Percentiles rank a stretch among this genome's conserved stretches.
Evolutionary conservation across 139 green algal species (phyloP).

Genomic region (Diplosphaera chodatii): DNA sequence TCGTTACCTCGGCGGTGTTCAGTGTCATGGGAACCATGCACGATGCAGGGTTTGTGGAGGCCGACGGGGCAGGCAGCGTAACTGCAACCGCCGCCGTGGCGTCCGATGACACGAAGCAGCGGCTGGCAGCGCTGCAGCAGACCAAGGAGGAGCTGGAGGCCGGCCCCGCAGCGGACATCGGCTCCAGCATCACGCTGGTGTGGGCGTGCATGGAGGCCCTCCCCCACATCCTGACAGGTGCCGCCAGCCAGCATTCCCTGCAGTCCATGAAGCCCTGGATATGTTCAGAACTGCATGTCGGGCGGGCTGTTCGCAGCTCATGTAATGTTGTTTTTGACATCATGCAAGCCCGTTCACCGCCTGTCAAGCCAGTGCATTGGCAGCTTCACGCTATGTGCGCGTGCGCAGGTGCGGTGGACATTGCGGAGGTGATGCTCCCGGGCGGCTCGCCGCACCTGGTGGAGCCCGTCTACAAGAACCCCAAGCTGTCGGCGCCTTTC

Average conservation of each 20-base stretch:
- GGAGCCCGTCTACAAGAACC: slow-evolving; percentile 16
- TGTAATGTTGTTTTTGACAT: too few relatives aligned
- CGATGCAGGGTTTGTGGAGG: not conserved
- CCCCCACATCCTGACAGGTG: slow-evolving; percentile 6
- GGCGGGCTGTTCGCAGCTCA: too few relatives aligned
- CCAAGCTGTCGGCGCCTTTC: slow-evolving; percentile 8
- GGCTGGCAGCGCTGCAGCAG: not conserved
- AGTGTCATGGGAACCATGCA: too few relatives aligned
- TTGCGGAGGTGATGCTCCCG: slow-evolving; percentile 10
- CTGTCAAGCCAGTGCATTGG: too few relatives aligned
- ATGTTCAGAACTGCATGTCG: too few relatives aligned
- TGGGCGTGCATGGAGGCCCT: slow-evolving; percentile 2
- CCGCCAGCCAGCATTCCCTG: too few relatives aligned
- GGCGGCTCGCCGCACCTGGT: slow-evolving; percentile 10
- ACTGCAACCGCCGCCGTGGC: not conserved
- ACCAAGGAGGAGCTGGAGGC: not conserved
- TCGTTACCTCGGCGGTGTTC: too few relatives aligned
- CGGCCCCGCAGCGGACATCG: not conserved
- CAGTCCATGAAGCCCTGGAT: too few relatives aligned
- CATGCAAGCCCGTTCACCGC: too few relatives aligned
- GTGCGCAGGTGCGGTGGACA: not conserved
- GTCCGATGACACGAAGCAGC: not conserved
- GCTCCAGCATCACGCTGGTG: not conserved
- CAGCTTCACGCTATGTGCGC: too few relatives aligned
- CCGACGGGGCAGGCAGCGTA: not conserved